phyloP scores from a whole-genome alignment of 495 filamentous ascomycete species.

The Lasiosphaeriaceae sp. region DNA sequence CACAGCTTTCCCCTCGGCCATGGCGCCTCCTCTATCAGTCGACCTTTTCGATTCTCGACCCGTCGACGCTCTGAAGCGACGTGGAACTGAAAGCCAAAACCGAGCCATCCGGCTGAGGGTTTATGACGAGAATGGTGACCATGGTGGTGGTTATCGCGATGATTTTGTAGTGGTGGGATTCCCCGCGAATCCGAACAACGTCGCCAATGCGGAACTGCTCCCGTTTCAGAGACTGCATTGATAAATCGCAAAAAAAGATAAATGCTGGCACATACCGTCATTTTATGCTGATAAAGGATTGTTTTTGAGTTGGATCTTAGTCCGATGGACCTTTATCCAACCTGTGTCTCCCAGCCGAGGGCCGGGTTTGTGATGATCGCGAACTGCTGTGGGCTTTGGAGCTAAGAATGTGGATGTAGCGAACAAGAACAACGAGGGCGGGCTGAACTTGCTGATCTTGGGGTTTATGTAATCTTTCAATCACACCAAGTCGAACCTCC shows the following conservation, averaged over 20 bases:
- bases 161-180: conserved; percentile 20
- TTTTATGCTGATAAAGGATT: not conserved
- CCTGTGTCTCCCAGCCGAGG: too few species aligned
- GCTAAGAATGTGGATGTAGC: too few species aligned
- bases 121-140: conserved; percentile 24
- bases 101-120: conserved; percentile 23
- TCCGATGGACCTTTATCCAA: too few species aligned
- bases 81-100: conserved; percentile 14
- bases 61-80: conserved; percentile 21
- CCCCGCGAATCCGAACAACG: conserved; percentile 18
- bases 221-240: too few species aligned
- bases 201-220: conserved; percentile 16
- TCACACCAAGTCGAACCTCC: too few species aligned
- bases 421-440: too few species aligned
- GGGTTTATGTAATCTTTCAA: too few species aligned
- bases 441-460: too few species aligned
- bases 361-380: too few species aligned
- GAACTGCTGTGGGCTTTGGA: too few species aligned
- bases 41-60: conserved; percentile 21
- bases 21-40: not conserved
- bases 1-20: too few species aligned
- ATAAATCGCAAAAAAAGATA: not conserved
- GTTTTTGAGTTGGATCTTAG: too few species aligned
- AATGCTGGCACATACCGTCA: not conserved
- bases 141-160: conserved; percentile 18